A percentile compares a stretch with the other conserved stretches of the same genome.
These are phyloP conservation scores for Solanum chilense DNA, from an alignment of 257 asterid genomes.

Conservation along the genomic window DNA sequence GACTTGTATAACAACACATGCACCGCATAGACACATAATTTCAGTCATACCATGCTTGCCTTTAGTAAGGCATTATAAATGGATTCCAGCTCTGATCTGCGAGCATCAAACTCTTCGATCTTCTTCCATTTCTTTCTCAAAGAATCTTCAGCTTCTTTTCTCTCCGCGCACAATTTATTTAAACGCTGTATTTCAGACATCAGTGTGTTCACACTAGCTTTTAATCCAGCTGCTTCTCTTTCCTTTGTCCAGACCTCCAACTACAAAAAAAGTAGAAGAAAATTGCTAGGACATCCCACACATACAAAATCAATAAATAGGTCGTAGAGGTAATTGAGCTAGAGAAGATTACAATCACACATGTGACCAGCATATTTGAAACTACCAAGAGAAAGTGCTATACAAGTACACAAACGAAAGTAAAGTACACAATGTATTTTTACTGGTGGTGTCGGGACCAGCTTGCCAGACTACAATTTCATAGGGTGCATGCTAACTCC, in stretches of 20 bases:
- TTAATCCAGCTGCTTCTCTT: constrained; percentile 89
- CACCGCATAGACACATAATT: not conserved
- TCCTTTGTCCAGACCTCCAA: constrained; percentile 98
- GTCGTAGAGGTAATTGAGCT: not conserved
- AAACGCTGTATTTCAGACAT: constrained; percentile 81
- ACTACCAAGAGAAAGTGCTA: not conserved
- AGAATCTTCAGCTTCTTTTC: constrained; percentile 97
- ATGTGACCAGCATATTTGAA: not conserved
- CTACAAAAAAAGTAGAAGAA: constrained; percentile 31
- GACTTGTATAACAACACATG: not conserved
- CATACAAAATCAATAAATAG: not conserved
- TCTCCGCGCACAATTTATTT: constrained; percentile 83
- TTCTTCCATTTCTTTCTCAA: constrained; percentile 94
- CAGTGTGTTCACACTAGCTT: constrained; percentile 75
- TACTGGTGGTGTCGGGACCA: not conserved
- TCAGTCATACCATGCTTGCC: constrained; percentile 68
- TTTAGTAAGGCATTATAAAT: constrained; percentile 71
- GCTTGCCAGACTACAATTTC: not conserved
- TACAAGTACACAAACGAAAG: not conserved
- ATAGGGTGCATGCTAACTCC: not conserved
- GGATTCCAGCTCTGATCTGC: constrained; percentile 90
- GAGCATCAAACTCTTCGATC: constrained; percentile 95
- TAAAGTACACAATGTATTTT: not conserved
- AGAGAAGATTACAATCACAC: not conserved
- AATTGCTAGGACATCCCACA: constrained; percentile 4